Percentiles rank a stretch among this genome's conserved stretches.
Conservation (phyloP, 768 basidiomycete species). For the Lyophyllum shimeji region DNA sequence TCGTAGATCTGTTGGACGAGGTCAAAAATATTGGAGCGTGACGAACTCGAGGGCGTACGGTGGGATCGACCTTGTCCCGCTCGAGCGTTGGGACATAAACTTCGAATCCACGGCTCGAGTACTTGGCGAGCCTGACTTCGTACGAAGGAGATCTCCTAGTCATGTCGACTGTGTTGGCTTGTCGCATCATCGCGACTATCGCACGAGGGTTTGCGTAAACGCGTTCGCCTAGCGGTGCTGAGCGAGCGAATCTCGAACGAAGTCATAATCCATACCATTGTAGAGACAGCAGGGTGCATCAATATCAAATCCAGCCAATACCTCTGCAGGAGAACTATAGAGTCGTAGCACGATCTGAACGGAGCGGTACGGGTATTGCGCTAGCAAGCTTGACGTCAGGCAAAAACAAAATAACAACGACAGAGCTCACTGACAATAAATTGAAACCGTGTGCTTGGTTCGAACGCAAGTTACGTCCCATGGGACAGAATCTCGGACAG, state of each 20-base stretch:
- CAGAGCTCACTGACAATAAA: conserved; percentile 46
- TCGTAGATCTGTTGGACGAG: conserved; percentile 50
- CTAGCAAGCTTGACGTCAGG: conserved; percentile 24
- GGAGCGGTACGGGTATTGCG: conserved; percentile 67
- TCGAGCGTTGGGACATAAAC: conserved; percentile 53
- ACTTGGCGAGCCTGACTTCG: conserved; percentile 61
- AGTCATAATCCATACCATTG: conserved; percentile 35
- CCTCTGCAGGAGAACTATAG: conserved; percentile 62
- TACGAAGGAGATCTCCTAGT: conserved; percentile 65
- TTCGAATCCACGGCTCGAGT: conserved; percentile 53
- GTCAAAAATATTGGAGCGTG: background rate
- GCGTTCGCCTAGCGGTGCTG: conserved; percentile 32
- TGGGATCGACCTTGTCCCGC: conserved; percentile 57
- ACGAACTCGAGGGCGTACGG: conserved; percentile 32
- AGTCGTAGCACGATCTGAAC: conserved; percentile 67
- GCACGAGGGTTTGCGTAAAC: conserved; percentile 62
- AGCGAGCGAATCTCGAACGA: background rate
- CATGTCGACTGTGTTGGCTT: conserved; percentile 62
- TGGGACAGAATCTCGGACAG: conserved; percentile 62
- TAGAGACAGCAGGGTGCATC: conserved; percentile 63
- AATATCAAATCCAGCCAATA: conserved; percentile 67
- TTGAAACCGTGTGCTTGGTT: conserved; percentile 65
- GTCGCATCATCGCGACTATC: conserved; percentile 63
- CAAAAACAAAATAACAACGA: background rate
- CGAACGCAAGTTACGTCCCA: conserved; percentile 71